Percentiles rank a stretch among this genome's conserved stretches.
These are phyloP conservation scores for Piper longum DNA, from an alignment of 164 flowering plant genomes.

Conservation along the genomic window DNA sequence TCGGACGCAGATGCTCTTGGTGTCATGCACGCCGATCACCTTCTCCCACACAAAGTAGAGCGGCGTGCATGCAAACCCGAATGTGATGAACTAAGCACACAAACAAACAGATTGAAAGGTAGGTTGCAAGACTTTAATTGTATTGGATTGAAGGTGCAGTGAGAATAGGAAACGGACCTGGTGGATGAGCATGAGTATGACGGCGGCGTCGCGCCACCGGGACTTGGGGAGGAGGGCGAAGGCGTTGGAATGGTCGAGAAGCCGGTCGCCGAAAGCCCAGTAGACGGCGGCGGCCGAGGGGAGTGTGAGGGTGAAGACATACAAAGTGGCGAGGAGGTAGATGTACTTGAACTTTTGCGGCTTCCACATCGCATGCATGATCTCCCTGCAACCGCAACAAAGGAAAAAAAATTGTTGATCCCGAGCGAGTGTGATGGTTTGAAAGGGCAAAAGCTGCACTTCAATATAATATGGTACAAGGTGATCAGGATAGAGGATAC, in stretches of 20 bases:
- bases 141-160: too few species aligned
- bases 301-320: conserved; percentile 78
- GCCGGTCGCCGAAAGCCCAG: conserved; percentile 51
- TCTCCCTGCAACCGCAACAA: too few species aligned
- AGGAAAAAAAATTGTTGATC: too few species aligned
- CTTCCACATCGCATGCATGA: too few species aligned
- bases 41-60: conserved; percentile 31
- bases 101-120: too few species aligned
- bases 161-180: conserved; percentile 29
- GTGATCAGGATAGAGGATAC: conserved; percentile 29
- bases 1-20: conserved; percentile 68
- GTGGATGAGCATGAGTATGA: conserved; percentile 85
- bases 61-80: conserved; percentile 92
- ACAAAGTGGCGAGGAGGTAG: conserved; percentile 51
- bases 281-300: conserved; percentile 45
- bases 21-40: conserved; percentile 68
- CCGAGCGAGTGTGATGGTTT: conserved; percentile 21
- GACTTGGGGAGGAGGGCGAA: conserved; percentile 73
- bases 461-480: too few species aligned
- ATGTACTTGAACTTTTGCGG: too few species aligned
- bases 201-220: conserved; percentile 72
- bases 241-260: conserved; percentile 77
- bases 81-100: conserved; percentile 63
- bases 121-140: too few species aligned
- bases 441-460: conserved; percentile 56